phyloP scores from a whole-genome alignment of 306 rosid species.

The Rubus parviflorus region DNA sequence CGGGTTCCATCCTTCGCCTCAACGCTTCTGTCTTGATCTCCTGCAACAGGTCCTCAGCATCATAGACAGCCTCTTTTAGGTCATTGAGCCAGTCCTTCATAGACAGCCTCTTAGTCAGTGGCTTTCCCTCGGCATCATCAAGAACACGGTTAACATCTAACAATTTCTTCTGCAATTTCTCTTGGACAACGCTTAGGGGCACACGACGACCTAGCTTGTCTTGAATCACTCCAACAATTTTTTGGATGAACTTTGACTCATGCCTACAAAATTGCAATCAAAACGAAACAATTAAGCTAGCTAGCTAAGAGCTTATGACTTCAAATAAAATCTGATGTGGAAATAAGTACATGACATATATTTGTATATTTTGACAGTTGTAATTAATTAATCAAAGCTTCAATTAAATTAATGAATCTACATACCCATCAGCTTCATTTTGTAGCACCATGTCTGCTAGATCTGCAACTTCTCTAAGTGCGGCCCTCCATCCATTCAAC shows the following conservation, averaged over 20 bases:
- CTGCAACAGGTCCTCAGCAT: conserved; percentile 5
- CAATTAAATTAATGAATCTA: too few species aligned
- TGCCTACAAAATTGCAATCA: too few species aligned
- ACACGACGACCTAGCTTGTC: background rate
- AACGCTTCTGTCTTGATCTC: background rate
- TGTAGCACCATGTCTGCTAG: too few species aligned
- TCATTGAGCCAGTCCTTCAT: conserved; percentile 12
- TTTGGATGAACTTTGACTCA: background rate
- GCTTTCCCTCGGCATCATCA: conserved; percentile 26
- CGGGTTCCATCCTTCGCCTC: background rate
- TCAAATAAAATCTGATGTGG: too few species aligned
- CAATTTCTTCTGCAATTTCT: conserved; percentile 5
- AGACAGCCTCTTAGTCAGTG: background rate
- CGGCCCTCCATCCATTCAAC: too few species aligned
- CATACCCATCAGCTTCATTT: too few species aligned
- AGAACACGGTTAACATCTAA: background rate
- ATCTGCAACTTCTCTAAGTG: too few species aligned
- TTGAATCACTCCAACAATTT: background rate
- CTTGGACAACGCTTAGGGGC: background rate
- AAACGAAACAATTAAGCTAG: too few species aligned
- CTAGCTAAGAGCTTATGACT: too few species aligned
- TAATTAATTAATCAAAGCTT: too few species aligned
- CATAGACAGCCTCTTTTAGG: background rate
- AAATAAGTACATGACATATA: too few species aligned
- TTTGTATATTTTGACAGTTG: too few species aligned